Percentiles rank a stretch among this genome's conserved stretches.
Evolutionary conservation across 805 yeast genomes (phyloP).

Genomic region (Nakazawaea populi): DNA sequence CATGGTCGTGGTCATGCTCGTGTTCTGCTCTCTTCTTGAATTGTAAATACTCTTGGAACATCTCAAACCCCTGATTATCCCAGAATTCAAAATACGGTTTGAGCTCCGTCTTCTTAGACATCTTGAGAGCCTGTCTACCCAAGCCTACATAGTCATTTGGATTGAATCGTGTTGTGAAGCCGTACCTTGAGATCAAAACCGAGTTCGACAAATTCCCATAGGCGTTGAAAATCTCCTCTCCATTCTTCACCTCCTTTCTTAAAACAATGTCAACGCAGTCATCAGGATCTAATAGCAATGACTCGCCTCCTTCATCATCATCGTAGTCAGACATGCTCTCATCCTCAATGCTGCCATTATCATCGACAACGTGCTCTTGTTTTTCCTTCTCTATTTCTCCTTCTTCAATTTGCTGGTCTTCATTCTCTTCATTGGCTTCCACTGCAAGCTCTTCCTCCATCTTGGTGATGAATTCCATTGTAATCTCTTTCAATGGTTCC

Average conservation of each 20-base stretch:
- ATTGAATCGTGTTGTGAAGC: conserved; percentile 58
- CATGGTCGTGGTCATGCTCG: conserved; percentile 13
- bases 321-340: conserved; percentile 11
- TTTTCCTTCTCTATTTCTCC: conserved; percentile 21
- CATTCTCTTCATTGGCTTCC: conserved; percentile 12
- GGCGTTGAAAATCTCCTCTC: conserved; percentile 70
- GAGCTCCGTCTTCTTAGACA: conserved; percentile 27
- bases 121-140: conserved; percentile 40
- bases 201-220: conserved; percentile 74
- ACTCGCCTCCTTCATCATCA: conserved; percentile 21
- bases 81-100: conserved; percentile 42
- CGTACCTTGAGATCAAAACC: conserved; percentile 67
- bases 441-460: conserved; percentile 22
- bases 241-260: conserved; percentile 33
- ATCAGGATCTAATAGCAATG: conserved; percentile 31
- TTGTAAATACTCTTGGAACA: conserved; percentile 18
- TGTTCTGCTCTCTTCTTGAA: conserved; percentile 4
- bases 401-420: conserved; percentile 21
- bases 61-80: conserved; percentile 30
- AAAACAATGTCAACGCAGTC: conserved; percentile 71
- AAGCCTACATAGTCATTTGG: conserved; percentile 52
- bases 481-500: conserved; percentile 21
- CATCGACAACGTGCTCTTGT: conserved; percentile 18
- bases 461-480: conserved; percentile 24
- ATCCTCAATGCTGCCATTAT: conserved; percentile 9